Evolutionary conservation across 371 early-diverging fungal species (phyloP), one percentile per base, ranked within the genome.

Genomic region (Basidiobolus heterosporus): DNA sequence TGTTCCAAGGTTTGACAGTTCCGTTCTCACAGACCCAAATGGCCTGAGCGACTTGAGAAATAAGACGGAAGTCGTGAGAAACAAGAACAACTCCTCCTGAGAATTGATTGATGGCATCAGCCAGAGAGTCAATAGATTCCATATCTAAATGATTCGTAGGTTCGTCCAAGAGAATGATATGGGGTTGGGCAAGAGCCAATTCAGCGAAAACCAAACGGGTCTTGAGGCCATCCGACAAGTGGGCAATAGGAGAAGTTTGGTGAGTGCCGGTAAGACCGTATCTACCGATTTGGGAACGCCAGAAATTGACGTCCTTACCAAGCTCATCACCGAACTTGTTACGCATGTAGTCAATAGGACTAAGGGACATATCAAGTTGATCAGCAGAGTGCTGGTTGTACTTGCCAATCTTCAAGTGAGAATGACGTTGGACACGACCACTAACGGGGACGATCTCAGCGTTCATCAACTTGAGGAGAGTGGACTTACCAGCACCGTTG

Each of bases 51-150:
- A 94, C 88, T 67, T 91, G 93, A 44, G 80, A 78, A 53, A 99
- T 86, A 51, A 99, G 78, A 48, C 94, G 78, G 79, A 99, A 91
- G 74, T 99, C 99, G 88, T 99, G 99, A 57, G 88, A 88, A 19
- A 99, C 98, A 50, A 98, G 75, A 16, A 99, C 97, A 38, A 98
- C 91, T 58, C 94, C 98, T 44, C 99, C 99, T 45, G 80, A 69
- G 70, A 85, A 99, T 41, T 66, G 61, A 59, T 92, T 89, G 69
- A 99, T 89, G 35, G 96, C 98, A 36, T 88, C 80, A 37, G 95
- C 95, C 53, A 99, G 68, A 6, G 93, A 85, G 60, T 98, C 98
- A 53, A 99, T 97, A 46, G 90, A 85, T 58, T 89, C 88, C 68
- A 92, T 91, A 62, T 91, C 88, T 58, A 80, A 67, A 58, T 83